Base-by-base conservation (phyloP, 2,329 filamentous ascomycete genomes). In the Didymellaceae sp. region DNA sequence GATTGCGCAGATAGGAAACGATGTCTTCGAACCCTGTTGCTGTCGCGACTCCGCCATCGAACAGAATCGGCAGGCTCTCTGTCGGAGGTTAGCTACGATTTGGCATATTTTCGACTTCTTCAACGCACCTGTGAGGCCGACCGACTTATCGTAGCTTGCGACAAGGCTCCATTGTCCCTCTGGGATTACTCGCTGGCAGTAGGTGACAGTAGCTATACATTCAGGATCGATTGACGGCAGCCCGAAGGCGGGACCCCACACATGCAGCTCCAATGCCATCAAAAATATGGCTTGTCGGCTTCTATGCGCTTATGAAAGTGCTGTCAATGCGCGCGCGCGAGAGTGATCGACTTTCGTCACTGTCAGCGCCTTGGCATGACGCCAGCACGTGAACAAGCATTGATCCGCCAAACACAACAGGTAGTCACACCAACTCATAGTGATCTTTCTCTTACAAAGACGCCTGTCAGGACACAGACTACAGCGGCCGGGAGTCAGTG, bases 211-310 rank as follows among this genome's bases (percentile, higher is more conserved):
- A 21, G 92, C 92, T 54, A 96, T 84, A 70, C 92, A 97, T 78
- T 96, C 90, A 35, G 93, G 81, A 67, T 97, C 92, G 65, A 97
- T 88, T 33, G 94, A 97, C 11, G 93, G 87, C 34, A 97, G 83
- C 31, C 86, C 86, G 72, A 96, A 96, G 31, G 90, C 92, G 45
- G 91, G 87, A 40, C 92, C 92, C 88, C 92, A 96, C 67, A 96
- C 83, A 75, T 96, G 89, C 53, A 99, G 83, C 75, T 93, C 84
- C 39, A 91, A 76, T 57, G 84, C 78, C 78, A 82, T 83, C 9
- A 8, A 52, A 11, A 31, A 30, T 28, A 21, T 6, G 7, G 6
- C 6, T 10, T 13, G 16, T 5, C n/a, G 5, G 31, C 13, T n/a
- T 22, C 4, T n/a, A 17, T 18, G 31, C 10, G 16, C 18, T 38